A percentile compares a stretch with the other conserved stretches of the same genome.
These are phyloP conservation scores for Castanea crenata DNA, from an alignment of 306 rosid species.

Conservation along the genomic window DNA sequence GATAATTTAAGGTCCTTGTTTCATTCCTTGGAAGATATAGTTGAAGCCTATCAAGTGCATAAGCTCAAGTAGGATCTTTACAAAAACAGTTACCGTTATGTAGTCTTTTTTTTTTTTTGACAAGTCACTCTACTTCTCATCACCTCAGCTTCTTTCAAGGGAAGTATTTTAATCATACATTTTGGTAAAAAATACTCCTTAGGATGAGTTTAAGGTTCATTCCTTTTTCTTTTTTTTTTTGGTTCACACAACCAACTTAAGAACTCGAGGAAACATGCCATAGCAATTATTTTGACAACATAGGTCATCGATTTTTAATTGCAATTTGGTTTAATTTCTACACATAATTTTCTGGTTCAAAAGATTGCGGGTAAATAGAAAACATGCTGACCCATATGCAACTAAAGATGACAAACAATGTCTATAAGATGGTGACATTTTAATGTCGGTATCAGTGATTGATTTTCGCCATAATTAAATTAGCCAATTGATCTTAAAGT, in stretches of 20 bases:
- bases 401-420: conserved; percentile 17
- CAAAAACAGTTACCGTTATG: too few relatives aligned
- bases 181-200: too few relatives aligned
- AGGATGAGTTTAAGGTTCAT: too few relatives aligned
- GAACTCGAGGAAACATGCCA: background rate
- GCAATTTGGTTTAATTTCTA: background rate
- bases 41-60: too few relatives aligned
- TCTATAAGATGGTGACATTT: conserved; percentile 10
- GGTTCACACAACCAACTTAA: background rate
- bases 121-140: too few relatives aligned
- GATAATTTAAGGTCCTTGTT: too few relatives aligned
- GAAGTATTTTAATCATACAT: too few relatives aligned
- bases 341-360: background rate
- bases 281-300: background rate
- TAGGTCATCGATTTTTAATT: background rate
- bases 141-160: too few relatives aligned
- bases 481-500: conserved; percentile 9
- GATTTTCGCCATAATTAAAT: background rate
- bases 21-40: too few relatives aligned
- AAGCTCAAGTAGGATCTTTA: too few relatives aligned
- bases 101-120: too few relatives aligned
- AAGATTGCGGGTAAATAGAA: conserved; percentile 24
- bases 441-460: conserved; percentile 13
- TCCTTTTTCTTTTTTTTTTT: too few relatives aligned
- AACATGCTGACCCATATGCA: conserved; percentile 31